phyloP scores from a whole-genome alignment of 768 basidiomycete genomes.

The Boletus pseudo-olivaceus region DNA sequence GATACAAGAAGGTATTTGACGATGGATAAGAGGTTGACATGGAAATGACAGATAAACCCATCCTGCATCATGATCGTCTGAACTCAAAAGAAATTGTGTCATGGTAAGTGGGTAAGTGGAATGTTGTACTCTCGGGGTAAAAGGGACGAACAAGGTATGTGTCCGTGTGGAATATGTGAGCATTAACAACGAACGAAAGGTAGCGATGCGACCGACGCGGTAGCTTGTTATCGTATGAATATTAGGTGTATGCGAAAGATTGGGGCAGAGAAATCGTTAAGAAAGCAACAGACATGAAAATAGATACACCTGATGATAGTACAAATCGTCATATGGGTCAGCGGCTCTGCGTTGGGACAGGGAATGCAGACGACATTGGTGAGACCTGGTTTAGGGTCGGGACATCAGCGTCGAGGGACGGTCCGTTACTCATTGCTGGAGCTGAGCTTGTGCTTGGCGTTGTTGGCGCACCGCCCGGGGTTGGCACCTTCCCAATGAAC shows the following conservation, averaged over 20 bases:
- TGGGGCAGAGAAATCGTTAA: constrained; percentile 10
- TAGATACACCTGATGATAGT: constrained; percentile 21
- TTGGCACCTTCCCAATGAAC: constrained; percentile 87
- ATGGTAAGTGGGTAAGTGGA: constrained; percentile 17
- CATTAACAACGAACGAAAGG: constrained; percentile 28
- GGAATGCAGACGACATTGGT: constrained; percentile 84
- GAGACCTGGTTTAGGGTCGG: constrained; percentile 52
- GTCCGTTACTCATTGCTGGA: constrained; percentile 28
- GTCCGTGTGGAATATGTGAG: constrained; percentile 23
- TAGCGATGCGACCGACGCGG: constrained; percentile 19
- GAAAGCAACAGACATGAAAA: constrained; percentile 15
- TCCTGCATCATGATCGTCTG: constrained; percentile 8
- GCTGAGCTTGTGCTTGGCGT: constrained; percentile 49
- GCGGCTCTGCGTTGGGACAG: constrained; percentile 32
- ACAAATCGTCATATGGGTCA: constrained; percentile 19
- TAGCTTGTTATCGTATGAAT: constrained; percentile 17
- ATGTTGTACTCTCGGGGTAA: constrained; percentile 8
- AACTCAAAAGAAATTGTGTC: constrained; percentile 14
- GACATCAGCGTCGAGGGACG: constrained; percentile 37
- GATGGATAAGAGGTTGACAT: constrained; percentile 17
- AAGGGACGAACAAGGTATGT: constrained; percentile 10
- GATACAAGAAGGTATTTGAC: constrained; percentile 20
- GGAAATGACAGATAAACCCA: constrained; percentile 13
- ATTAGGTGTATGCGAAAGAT: constrained; percentile 24
- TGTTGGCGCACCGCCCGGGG: constrained; percentile 39